Evolutionary conservation across 768 basidiomycete genomes (phyloP), one percentile per base, ranked within the genome.

Genomic region (Podaxis carcinomalis): DNA sequence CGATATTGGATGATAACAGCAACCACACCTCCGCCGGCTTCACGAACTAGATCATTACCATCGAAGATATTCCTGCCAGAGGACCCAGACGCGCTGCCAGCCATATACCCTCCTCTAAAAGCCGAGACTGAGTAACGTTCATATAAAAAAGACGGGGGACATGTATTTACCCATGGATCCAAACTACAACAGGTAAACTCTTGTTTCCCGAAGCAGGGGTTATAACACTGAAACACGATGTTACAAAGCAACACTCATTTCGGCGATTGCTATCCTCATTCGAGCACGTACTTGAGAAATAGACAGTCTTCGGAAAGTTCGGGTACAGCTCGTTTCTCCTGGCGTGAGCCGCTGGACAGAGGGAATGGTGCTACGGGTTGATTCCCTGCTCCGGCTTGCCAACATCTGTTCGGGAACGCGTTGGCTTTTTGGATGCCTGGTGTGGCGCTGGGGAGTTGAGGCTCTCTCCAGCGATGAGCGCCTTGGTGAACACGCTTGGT

Each of bases 1-100:
- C 79, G 73, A 56, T 80, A 80, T 62, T 80, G 79, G 11, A 78
- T 73, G 13, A 75, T 56, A 7, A 80, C 77, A 3, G 69, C 71
- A 0, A 79, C 69, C 1, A 77, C 70, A 2, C 72, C 72, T 35
- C 74, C 72, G 9, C 69, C 70, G 27, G 76, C 69, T 62, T 73
- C 72, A 2, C 65, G 62, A 35, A 80, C 66, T 14, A 79, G 64
- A 57, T 78, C 75, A 39, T 73, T 70, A 10, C 77, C 76, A 50
- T 69, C 63, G 56, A 64, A 74, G 0, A 19, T 4, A 23, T 52
- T 57, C 21, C 36, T 57, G 19, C 49, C 46, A 16, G 39, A 46
- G 9, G 55, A 40, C n/a, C 59, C 63, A 9, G 44, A 65, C 1
- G 73, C 74, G 37, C 65, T 70, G 5, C 74, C 75, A 0, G 53